Conservation (phyloP, 768 basidiomycete species). For the Phlegmacium glaucopus region DNA sequence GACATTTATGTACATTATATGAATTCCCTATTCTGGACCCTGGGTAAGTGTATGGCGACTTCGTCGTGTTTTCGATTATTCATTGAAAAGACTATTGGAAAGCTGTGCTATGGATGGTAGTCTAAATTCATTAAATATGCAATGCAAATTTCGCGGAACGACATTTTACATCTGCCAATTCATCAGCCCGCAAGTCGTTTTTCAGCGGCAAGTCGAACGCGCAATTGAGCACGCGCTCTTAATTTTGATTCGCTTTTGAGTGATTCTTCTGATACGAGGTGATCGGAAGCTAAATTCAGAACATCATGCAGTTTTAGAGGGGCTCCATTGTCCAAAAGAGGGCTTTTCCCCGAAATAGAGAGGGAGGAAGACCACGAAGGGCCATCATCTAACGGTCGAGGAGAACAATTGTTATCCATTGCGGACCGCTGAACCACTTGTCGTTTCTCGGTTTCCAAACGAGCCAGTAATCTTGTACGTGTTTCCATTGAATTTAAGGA, state of each 20-base stretch:
- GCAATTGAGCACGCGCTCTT: conserved; percentile 46
- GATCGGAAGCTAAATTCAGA: conserved; percentile 10
- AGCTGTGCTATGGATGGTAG: too few species aligned
- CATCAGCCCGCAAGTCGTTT: conserved; percentile 10
- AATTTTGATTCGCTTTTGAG: conserved; percentile 39
- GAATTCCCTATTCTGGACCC: too few species aligned
- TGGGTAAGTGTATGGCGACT: too few species aligned
- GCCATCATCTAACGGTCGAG: not conserved
- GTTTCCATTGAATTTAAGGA: conserved; percentile 11
- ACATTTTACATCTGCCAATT: not conserved
- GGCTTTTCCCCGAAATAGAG: not conserved
- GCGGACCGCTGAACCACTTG: conserved; percentile 10
- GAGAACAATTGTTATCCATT: not conserved
- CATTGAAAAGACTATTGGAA: not conserved
- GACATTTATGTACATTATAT: not conserved
- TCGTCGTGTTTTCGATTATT: not conserved
- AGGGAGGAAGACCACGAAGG: not conserved
- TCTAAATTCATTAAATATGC: not conserved
- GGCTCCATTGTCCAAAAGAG: not conserved
- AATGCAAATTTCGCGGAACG: not conserved
- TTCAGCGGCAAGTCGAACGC: conserved; percentile 37
- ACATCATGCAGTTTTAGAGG: conserved; percentile 9
- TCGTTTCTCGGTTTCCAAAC: conserved; percentile 42
- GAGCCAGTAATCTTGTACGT: conserved; percentile 38
- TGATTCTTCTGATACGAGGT: conserved; percentile 16